Evolutionary conservation across 768 basidiomycete genomes (phyloP), one percentile per base, ranked within the genome.

Genomic region (Trametes villosa): DNA sequence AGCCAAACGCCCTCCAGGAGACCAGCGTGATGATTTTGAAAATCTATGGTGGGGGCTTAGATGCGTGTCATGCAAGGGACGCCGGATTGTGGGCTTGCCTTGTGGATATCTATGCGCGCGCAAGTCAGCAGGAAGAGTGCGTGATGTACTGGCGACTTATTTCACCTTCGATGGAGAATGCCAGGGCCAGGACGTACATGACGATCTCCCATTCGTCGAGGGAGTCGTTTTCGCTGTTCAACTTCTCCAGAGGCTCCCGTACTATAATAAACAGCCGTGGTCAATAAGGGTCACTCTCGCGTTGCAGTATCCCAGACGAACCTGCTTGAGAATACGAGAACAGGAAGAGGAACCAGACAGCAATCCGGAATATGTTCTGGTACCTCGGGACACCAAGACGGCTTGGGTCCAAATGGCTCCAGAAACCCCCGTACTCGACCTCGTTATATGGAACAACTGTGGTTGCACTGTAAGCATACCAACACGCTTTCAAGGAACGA

Each of bases 301-400:
- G 15, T 38, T 11, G 36, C 15, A 4, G 36, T 11, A 38, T 38
- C 7, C 6, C 18, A 17, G 15, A 67, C 81, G 57, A 42, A 90
- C 91, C 92, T 48, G 92, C 91, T 77, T 89, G 89, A 3, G 92
- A 94, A 70, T 94, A 96, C 3, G 86, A 83, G 20, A 82, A 77
- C 33, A 96, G 81, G 74, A 94, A 90, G 66, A 89, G 79, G 24
- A 92, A 69, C 92, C 91, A 94, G 33, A 93, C 78, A 7, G 80
- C 54, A 53, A 94, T 86, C 45, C 92, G 86, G 69, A 95, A 87
- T 51, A 86, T 79, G 65, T 93, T 95, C 71, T 96, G 95, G 71
- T 96, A 96, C 53, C 92, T 88, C 52, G 95, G 95, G 24, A 96
- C 92, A 33, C 85, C 85, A 46, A 97, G 76, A 31, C 94, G 84